Percentiles rank a stretch among this genome's conserved stretches.
These are phyloP conservation scores for Aureobasidium mangrovei DNA, from an alignment of 2,329 filamentous ascomycete species.

Conservation along the genomic window DNA sequence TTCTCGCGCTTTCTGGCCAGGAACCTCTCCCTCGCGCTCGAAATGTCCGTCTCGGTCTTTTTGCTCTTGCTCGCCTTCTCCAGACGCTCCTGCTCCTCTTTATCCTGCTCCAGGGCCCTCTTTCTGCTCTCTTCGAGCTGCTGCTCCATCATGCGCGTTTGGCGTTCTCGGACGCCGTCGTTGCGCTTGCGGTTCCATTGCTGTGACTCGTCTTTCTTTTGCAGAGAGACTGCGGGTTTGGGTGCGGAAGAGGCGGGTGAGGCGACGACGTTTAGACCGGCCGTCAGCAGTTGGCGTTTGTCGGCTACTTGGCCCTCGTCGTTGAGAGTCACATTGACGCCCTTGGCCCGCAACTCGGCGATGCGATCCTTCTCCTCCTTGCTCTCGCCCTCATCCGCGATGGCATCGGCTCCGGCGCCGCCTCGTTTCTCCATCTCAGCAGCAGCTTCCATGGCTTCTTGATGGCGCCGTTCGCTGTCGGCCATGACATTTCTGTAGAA, in stretches of 20 bases:
- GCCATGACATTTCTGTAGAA: constrained; percentile 71
- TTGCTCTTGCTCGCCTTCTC: constrained; percentile 63
- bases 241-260: not conserved
- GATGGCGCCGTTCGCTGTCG: constrained; percentile 60
- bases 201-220: constrained; percentile 12
- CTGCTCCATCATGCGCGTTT: constrained; percentile 69
- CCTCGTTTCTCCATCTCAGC: constrained; percentile 34
- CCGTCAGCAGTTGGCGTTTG: constrained; percentile 68
- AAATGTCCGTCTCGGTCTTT: constrained; percentile 69
- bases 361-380: constrained; percentile 50
- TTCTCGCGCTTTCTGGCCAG: constrained; percentile 42
- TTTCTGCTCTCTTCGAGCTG: constrained; percentile 68
- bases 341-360: constrained; percentile 55
- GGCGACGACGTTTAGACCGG: constrained; percentile 62
- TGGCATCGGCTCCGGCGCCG: constrained; percentile 16
- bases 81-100: constrained; percentile 54
- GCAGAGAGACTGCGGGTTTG: constrained; percentile 4
- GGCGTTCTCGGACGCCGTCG: constrained; percentile 59
- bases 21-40: constrained; percentile 70
- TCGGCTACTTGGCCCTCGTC: constrained; percentile 78
- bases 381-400: constrained; percentile 23
- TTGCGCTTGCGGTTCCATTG: constrained; percentile 20
- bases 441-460: constrained; percentile 59
- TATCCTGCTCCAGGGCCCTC: constrained; percentile 58
- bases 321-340: constrained; percentile 59